Evolutionary conservation across 208 protist genomes (phyloP).

Genomic region (Leishmania major): DNA sequence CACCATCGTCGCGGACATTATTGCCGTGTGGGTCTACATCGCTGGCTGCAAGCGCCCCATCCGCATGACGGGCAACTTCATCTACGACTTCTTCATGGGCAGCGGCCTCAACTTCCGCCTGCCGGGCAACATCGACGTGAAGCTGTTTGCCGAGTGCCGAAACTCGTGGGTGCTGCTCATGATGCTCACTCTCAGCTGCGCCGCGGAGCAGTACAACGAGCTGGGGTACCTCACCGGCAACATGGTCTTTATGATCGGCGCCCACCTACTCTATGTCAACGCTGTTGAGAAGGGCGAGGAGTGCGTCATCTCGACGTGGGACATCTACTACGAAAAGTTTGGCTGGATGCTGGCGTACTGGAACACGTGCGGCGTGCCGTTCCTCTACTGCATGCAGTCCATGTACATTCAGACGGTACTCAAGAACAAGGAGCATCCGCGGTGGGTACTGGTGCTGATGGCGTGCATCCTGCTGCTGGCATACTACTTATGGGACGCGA

Average conservation of each 20-base stretch:
- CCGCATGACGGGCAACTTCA: conserved; percentile 87
- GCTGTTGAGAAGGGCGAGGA: conserved; percentile 95
- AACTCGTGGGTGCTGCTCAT: conserved; percentile 96
- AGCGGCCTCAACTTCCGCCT: conserved; percentile 87
- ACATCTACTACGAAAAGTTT: conserved; percentile 96
- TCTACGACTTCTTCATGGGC: conserved; percentile 98
- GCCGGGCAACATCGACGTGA: conserved; percentile 92
- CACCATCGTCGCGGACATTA: conserved; percentile 79
- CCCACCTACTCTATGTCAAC: conserved; percentile 94
- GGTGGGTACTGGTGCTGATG: conserved; percentile 77
- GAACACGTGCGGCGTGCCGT: conserved; percentile 95
- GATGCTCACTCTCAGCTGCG: conserved; percentile 89
- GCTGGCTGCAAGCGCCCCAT: conserved; percentile 57
- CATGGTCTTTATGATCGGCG: conserved; percentile 94
- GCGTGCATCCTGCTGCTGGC: conserved; percentile 54
- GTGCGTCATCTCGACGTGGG: conserved; percentile 95
- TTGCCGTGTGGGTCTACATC: conserved; percentile 79
- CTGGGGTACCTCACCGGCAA: conserved; percentile 80
- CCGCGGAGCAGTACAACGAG: conserved; percentile 86
- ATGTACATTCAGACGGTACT: conserved; percentile 89
- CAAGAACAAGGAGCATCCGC: conserved; percentile 58
- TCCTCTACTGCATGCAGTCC: conserved; percentile 94
- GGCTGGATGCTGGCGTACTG: conserved; percentile 96
- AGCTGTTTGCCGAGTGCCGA: conserved; percentile 93
- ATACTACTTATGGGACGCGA: conserved; percentile 95